Evolutionary conservation across 1,284 basidiomycete genomes (phyloP), one percentile per base, ranked within the genome.

Genomic region (Ustilago shanxiensis): DNA sequence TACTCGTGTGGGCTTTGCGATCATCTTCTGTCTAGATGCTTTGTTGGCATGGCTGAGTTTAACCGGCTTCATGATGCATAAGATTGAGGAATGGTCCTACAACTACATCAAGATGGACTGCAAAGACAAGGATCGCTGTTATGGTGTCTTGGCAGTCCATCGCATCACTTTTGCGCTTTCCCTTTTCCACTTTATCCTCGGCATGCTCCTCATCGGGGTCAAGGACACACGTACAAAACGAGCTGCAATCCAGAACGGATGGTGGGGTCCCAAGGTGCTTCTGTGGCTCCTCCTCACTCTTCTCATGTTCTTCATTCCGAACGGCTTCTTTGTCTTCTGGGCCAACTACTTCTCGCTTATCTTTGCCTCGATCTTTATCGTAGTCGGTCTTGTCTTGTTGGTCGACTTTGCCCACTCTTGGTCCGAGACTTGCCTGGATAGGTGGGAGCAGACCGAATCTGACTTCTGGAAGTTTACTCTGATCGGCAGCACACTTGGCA

Each of bases 91-190:
- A 85, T 92, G 94, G 90, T 95, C 92, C 77, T 94, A 95, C 86
- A 95, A 96, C 83, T 98, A 97, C 87, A 93, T 99, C 86, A 96
- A 98, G 90, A 95, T 99, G 93, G 93, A 95, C 68, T 99, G 96
- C 84, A 91, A 90, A 28, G 92, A 91, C 56, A 95, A 93, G 49
- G 94, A 95, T 41, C 64, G 82, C 83, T 99, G 96, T 84, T 98
- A 98, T 84, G 96, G 97, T 52, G 92, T 99, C 3, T 90, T 99
- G 33, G 96, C 95, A n/a, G 95, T 98, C 5, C 97, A 99, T 83
- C 92, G 97, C 52, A 94, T 99, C 83, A 98, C 95, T 86, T 98
- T 99, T 85, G 95, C 95, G 1, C 89, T 99, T 14, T 90, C 93
- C 2, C 88, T 99, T 14, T 93, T 98, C 87, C 96, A 99, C 87